These are phyloP conservation scores for Eremothecium cymbalariae DNA, from an alignment of 1,139 yeast genomes.

Conservation along the genomic window DNA sequence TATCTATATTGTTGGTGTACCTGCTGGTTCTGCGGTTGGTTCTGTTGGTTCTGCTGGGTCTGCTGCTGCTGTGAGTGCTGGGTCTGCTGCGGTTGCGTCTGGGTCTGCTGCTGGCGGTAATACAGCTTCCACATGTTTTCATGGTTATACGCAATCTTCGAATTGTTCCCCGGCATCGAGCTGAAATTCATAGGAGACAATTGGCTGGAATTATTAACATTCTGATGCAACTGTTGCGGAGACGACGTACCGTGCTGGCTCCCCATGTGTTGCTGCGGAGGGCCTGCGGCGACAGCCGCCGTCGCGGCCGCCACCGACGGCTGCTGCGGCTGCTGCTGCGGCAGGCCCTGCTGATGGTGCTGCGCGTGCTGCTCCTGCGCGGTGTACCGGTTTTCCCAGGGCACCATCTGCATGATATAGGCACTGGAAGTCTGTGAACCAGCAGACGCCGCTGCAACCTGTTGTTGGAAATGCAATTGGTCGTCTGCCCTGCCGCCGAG, in stretches of 20 bases:
- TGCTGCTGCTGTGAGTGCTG: conserved; percentile 7
- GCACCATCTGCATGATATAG: conserved; percentile 5
- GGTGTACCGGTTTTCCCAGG: conserved; percentile 6
- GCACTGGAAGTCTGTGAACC: conserved; percentile 5
- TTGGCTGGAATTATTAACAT: conserved; percentile 2
- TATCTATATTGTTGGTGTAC: conserved; percentile 9
- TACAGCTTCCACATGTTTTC: conserved; percentile 2
- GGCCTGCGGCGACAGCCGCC: too few relatives aligned
- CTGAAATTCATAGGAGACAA: neutral
- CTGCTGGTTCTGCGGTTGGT: conserved; percentile 9
- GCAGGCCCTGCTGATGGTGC: conserved; percentile 7
- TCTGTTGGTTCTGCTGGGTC: conserved; percentile 14
- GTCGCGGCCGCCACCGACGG: too few relatives aligned
- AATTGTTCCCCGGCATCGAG: neutral
- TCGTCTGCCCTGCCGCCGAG: conserved; percentile 5
- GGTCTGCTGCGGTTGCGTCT: conserved; percentile 6
- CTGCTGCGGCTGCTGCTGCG: conserved; percentile 4
- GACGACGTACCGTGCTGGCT: neutral
- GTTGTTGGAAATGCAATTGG: conserved; percentile 8
- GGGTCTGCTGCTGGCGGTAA: conserved; percentile 7
- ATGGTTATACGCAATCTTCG: conserved; percentile 2
- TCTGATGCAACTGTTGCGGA: neutral
- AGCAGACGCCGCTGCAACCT: conserved; percentile 4
- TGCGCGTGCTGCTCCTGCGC: conserved; percentile 8
- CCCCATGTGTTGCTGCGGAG: too few relatives aligned